A percentile compares a stretch with the other conserved stretches of the same genome.
phyloP scores from a whole-genome alignment of 1,284 basidiomycete genomes.

The Trichosporon sp. region DNA sequence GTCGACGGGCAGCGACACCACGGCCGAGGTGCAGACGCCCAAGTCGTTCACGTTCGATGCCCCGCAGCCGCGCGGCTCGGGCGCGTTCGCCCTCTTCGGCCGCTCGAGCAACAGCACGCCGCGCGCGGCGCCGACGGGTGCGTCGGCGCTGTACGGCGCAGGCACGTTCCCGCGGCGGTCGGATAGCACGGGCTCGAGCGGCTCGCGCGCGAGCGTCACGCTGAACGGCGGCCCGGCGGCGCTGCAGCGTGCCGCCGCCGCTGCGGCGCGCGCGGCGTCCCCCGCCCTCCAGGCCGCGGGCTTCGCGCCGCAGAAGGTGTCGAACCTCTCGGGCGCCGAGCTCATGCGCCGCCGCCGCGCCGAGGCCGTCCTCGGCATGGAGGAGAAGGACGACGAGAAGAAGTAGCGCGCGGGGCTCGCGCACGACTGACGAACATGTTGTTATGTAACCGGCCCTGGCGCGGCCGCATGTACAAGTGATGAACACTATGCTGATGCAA shows the following conservation, averaged over 20 bases:
- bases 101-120: constrained; percentile 2
- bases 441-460: constrained; percentile 2
- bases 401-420: too few relatives aligned
- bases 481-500: neutral
- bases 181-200: neutral
- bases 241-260: constrained; percentile 38
- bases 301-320: constrained; percentile 52
- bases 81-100: constrained; percentile 41
- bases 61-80: constrained; percentile 27
- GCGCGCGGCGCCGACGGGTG: neutral
- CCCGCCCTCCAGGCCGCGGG: constrained; percentile 41
- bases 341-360: constrained; percentile 67
- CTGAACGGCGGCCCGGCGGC: neutral
- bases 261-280: constrained; percentile 35
- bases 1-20: constrained; percentile 34
- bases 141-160: constrained; percentile 15
- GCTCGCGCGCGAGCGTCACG: constrained; percentile 5
- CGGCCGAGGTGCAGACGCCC: constrained; percentile 30
- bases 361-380: constrained; percentile 50
- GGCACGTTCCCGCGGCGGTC: neutral
- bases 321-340: constrained; percentile 68
- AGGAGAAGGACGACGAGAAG: neutral
- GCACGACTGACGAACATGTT: neutral
- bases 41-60: constrained; percentile 7
- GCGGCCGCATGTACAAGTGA: neutral